Evolutionary conservation across 768 basidiomycete species (phyloP), one percentile per base, ranked within the genome.

Genomic region (Lanmaoa pseudosensibilis): DNA sequence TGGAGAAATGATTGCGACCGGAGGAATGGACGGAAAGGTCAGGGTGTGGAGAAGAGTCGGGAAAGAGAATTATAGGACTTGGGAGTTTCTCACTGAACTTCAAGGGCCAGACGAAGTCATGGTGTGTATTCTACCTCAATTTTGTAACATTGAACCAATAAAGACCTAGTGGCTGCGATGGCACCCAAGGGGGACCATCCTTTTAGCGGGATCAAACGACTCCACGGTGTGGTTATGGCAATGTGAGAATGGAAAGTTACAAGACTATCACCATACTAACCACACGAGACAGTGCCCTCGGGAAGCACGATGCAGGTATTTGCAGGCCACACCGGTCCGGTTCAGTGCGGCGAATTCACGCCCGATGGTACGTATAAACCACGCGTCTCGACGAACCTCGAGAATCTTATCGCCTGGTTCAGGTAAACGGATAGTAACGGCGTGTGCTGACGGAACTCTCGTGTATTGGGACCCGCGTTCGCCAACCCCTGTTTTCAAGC

Each of bases 141-240:
- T 33, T 46, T 18, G 46, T 6, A 30, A 56, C 33, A 39, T 45
- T 33, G 41, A 11, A 43, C 40, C n/a, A 48, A 60, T 55, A 46
- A 63, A 51, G 12, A 21, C 1, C 5, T 36, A 98, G 95, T 98
- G 92, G 82, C 67, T 98, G 48, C 80, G 85, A 75, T 99, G 96
- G 96, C 97, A 99, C 78, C 97, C 97, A 0, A 95, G 87, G 69
- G 97, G 95, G 6, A 74, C 78, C 38, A 88, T 96, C 2, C 80
- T 99, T 0, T 80, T 98, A 5, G 94, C 91, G 1, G 97, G 97
- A 40, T 89, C 92, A 9, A 92, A 96, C 62, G 96, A 98, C 72
- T 83, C 88, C 8, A 96, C 91, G 1, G 85, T 94, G 25, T 99
- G 97, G 97, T 77, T 99, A 61, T 99, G 94, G 94, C 93, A 98